These are phyloP conservation scores for peach (Prunus persica) DNA, from an alignment of 306 rosid species.

Conservation along the genomic window Prunus_persica_NCBIv2 NC_034011.1:24653501-24654000, in stretches of 20 bases:
- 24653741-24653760: conserved; percentile 79
- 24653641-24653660: conserved; percentile 88
- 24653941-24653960: conserved; percentile 64
- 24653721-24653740: conserved; percentile 89
- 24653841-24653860: conserved; percentile 67
- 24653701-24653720: conserved; percentile 74
- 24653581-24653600: conserved; percentile 70
- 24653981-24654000: conserved; percentile 60
- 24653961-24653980: conserved; percentile 97
- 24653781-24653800: conserved; percentile 58
- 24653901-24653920: conserved; percentile 57
- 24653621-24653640: conserved; percentile 52
- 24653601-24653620: conserved; percentile 41
- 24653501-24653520: conserved; percentile 41
- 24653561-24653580: conserved; percentile 91
- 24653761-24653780: conserved; percentile 50
- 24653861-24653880: conserved; percentile 46
- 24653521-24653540: conserved; percentile 68
- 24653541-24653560: conserved; percentile 84
- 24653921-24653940: conserved; percentile 60
- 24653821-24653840: conserved; percentile 50
- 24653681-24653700: conserved; percentile 64
- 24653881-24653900: conserved; percentile 78
- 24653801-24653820: conserved; percentile 63
- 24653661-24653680: conserved; percentile 88